Base-by-base conservation (phyloP, 768 basidiomycete genomes). In the Psilocybe cubensis region DNA sequence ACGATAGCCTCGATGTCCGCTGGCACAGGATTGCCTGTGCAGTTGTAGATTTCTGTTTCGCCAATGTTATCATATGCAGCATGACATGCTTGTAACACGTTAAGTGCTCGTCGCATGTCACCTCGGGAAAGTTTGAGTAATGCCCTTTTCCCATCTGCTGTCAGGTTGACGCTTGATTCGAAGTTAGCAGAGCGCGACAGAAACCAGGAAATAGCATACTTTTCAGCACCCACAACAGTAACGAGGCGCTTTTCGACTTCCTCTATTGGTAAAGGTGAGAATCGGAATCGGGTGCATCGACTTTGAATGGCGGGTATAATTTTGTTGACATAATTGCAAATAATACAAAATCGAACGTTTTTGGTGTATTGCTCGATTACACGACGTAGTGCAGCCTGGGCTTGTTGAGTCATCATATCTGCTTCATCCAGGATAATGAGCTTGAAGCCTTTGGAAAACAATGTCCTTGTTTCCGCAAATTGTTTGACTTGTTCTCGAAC, bases 341-440 rank as follows among this genome's bases (percentile, higher is more conserved):
- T 96, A 67, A 99, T 99, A 75, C 97, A 99, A 74, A 99, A 99
- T 35, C 97, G 88, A 63, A 98, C 97, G 67, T 98, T 98, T 75
- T 90, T 94, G 18, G 97, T 99, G 73, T 97, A 98, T 63, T 97
- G 96, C 73, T 99, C 97, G 63, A 99, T 98, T 31, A 98, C 91
- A 66, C 97, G 90, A 25, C 97, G 91, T 27, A 99, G 84, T 23
- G 97, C 97, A 3, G 96, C 92, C 69, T 99, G 97, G 1, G 97
- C 97, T 54, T 92, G 90, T 61, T 94, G 89, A 0, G 97, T 99
- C 97, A 99, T 99, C 96, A 97, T 97, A 79, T 99, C 97, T n/a
- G 97, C 97, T 73, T 99, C 97, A 64, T 99, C 97, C 29, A 99
- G 85, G 59, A 99, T 88, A 72, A 99, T 96, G 70, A 99, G 88